These are phyloP conservation scores for Trichoderma sp. DNA, from an alignment of 2,329 filamentous ascomycete species.

Conservation along the genomic window DNA sequence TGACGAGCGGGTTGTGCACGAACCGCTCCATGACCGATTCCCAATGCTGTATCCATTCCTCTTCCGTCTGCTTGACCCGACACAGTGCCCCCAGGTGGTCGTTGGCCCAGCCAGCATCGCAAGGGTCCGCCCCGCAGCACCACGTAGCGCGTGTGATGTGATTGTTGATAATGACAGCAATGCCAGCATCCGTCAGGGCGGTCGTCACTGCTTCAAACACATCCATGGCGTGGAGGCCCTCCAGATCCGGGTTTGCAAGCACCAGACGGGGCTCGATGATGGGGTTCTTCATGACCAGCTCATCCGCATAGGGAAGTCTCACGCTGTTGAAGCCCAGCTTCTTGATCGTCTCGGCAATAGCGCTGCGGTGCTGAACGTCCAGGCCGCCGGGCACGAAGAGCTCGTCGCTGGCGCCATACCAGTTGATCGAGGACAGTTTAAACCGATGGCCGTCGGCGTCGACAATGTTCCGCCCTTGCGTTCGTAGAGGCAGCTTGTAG, in stretches of 20 bases:
- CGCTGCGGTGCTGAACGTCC: conserved; percentile 61
- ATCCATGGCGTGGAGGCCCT: conserved; percentile 59
- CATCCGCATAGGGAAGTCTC: conserved; percentile 67
- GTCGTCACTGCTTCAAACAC: conserved; percentile 60
- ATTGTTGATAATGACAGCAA: conserved; percentile 69
- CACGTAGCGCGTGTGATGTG: conserved; percentile 69
- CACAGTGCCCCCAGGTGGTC: conserved; percentile 63
- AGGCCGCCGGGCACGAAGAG: conserved; percentile 65
- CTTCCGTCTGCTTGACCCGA: conserved; percentile 62
- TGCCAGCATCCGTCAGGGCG: conserved; percentile 61
- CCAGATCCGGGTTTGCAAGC: conserved; percentile 61
- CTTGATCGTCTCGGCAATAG: conserved; percentile 62
- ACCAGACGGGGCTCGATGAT: conserved; percentile 52
- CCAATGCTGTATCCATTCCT: conserved; percentile 68
- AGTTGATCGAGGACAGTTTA: conserved; percentile 67
- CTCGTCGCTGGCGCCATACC: conserved; percentile 71
- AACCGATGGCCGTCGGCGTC: conserved; percentile 59
- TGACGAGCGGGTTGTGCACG: conserved; percentile 59
- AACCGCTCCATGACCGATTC: conserved; percentile 63
- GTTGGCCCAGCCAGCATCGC: conserved; percentile 68
- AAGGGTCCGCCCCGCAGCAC: conserved; percentile 70
- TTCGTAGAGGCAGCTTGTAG: conserved; percentile 60
- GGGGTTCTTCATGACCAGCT: conserved; percentile 64
- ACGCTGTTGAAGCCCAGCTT: conserved; percentile 70
- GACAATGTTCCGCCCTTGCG: conserved; percentile 61